Conservation (phyloP, 2,329 filamentous ascomycete genomes). For the Curvularia hawaiiensis region DNA sequence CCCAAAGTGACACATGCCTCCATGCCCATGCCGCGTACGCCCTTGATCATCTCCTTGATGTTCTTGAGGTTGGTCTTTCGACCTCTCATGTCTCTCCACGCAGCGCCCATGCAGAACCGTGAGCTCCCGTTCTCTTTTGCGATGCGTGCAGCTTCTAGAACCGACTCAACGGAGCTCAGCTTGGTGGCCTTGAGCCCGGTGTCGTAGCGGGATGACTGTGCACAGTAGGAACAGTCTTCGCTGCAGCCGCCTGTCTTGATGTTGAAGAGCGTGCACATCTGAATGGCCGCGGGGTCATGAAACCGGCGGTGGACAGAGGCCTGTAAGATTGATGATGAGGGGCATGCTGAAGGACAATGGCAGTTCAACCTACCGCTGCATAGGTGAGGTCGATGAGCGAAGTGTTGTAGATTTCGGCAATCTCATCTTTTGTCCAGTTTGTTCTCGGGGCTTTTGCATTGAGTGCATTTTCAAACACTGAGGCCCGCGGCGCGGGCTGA, state of each 20-base stretch:
- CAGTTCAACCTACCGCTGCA: slow-evolving; percentile 63
- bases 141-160: slow-evolving; percentile 75
- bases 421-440: slow-evolving; percentile 82
- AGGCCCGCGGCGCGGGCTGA: slow-evolving; percentile 17
- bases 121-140: slow-evolving; percentile 86
- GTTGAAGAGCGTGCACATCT: slow-evolving; percentile 95
- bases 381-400: slow-evolving; percentile 80
- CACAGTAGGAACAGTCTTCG: slow-evolving; percentile 93
- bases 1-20: slow-evolving; percentile 92
- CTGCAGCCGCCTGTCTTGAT: slow-evolving; percentile 94
- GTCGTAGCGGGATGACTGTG: slow-evolving; percentile 80
- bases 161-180: slow-evolving; percentile 78
- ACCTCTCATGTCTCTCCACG: slow-evolving; percentile 92
- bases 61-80: slow-evolving; percentile 83
- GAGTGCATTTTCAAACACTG: slow-evolving; percentile 56
- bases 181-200: slow-evolving; percentile 81
- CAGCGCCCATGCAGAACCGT: slow-evolving; percentile 93
- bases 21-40: slow-evolving; percentile 82
- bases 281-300: slow-evolving; percentile 81
- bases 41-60: slow-evolving; percentile 83
- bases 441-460: slow-evolving; percentile 66
- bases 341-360: neutral
- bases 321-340: slow-evolving; percentile 51
- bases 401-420: slow-evolving; percentile 79
- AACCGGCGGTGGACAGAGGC: slow-evolving; percentile 80